A percentile compares a stretch with the other conserved stretches of the same genome.
These are phyloP conservation scores for Acanthamoeba castellanii DNA, from an alignment of 208 protist species.

Conservation along the genomic window DNA sequence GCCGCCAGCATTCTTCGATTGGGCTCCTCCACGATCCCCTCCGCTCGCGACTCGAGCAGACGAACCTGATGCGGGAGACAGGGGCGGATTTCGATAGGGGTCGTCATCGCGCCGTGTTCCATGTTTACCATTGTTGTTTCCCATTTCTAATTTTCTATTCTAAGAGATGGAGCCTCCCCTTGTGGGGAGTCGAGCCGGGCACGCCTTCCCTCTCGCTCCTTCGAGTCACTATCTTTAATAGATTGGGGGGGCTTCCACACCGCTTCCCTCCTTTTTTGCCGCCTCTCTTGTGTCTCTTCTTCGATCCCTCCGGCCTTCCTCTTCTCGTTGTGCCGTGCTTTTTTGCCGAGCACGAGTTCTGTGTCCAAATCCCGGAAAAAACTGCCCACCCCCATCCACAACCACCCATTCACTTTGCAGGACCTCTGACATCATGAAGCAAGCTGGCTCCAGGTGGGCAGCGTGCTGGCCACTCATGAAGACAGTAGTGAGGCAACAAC, in stretches of 20 bases:
- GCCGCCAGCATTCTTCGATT: not conserved
- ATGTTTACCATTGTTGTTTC: conserved; percentile 19
- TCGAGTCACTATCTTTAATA: not conserved
- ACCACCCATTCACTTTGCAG: too few relatives aligned
- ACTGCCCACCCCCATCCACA: too few relatives aligned
- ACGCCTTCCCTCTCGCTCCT: not conserved
- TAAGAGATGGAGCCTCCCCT: not conserved
- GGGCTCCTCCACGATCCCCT: not conserved
- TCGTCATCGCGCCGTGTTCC: conserved; percentile 10
- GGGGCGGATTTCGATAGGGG: not conserved
- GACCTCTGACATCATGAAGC: too few relatives aligned
- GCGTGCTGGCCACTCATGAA: too few relatives aligned
- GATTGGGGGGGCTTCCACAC: not conserved
- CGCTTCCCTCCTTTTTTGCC: not conserved
- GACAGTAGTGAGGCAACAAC: too few relatives aligned
- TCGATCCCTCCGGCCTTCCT: too few relatives aligned
- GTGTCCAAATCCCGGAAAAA: too few relatives aligned
- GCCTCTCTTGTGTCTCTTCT: not conserved
- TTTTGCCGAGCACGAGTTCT: too few relatives aligned
- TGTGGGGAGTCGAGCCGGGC: not conserved
- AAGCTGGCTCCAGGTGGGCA: too few relatives aligned
- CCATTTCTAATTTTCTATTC: not conserved
- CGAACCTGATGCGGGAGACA: not conserved
- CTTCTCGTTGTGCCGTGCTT: too few relatives aligned
- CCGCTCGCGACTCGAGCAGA: not conserved